phyloP scores from a whole-genome alignment of 257 asterid species.

The Craterostigma plantagineum region DNA sequence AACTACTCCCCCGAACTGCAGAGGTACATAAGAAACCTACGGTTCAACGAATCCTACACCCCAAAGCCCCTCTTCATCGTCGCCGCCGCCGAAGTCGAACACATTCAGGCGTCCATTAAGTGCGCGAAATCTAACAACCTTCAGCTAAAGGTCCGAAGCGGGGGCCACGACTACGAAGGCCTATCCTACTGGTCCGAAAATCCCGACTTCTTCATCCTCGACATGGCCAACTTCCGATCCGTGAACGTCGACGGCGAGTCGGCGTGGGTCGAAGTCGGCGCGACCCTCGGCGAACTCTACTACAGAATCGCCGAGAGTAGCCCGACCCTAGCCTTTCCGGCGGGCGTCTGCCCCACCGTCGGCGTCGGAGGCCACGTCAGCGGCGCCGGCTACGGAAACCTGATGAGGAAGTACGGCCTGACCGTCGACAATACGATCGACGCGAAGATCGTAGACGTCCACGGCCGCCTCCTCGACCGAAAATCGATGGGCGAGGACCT shows the following conservation, averaged over 20 bases:
- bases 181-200: slow-evolving; percentile 14
- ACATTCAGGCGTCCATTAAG: slow-evolving; percentile 9
- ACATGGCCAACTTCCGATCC: slow-evolving; percentile 15
- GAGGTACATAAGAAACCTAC: slow-evolving; percentile 14
- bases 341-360: slow-evolving; percentile 16
- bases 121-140: slow-evolving; percentile 15
- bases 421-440: slow-evolving; percentile 16
- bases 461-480: slow-evolving; percentile 14
- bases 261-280: slow-evolving; percentile 23
- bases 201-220: slow-evolving; percentile 14
- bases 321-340: slow-evolving; percentile 18
- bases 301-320: slow-evolving; percentile 16
- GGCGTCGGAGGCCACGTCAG: slow-evolving; percentile 18
- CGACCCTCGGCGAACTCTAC: slow-evolving; percentile 18
- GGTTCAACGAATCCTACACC: slow-evolving; percentile 14
- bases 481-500: slow-evolving; percentile 22
- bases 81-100: slow-evolving; percentile 12
- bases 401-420: slow-evolving; percentile 17
- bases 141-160: slow-evolving; percentile 27
- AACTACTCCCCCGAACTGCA: slow-evolving; percentile 9
- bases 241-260: slow-evolving; percentile 6
- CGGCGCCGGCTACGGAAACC: slow-evolving; percentile 20
- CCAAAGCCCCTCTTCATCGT: slow-evolving; percentile 20
- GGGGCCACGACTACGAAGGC: slow-evolving; percentile 43
- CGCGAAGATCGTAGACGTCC: slow-evolving; percentile 17